These are phyloP conservation scores for Kalmanozyma brasiliensis DNA, from an alignment of 1,284 basidiomycete species.

Conservation along the genomic window DNA sequence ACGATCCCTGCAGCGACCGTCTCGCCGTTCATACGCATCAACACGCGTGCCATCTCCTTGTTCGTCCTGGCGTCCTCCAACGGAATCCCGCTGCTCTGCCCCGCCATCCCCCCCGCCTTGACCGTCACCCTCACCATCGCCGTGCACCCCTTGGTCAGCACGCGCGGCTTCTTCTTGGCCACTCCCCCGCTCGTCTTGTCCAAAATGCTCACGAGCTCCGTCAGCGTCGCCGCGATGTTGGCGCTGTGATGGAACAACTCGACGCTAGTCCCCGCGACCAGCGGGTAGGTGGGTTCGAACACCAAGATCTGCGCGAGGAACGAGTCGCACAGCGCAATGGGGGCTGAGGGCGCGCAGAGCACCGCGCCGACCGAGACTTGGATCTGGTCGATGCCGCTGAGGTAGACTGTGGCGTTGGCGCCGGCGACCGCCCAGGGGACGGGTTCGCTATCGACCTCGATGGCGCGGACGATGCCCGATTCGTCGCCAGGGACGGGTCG, in stretches of 20 bases:
- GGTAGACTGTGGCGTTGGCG: conserved; percentile 84
- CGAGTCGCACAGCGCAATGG: conserved; percentile 78
- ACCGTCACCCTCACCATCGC: conserved; percentile 81
- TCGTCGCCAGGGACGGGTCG: conserved; percentile 92
- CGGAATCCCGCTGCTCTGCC: conserved; percentile 52
- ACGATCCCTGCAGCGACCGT: conserved; percentile 87
- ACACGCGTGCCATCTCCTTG: conserved; percentile 94
- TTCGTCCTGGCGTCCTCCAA: conserved; percentile 84
- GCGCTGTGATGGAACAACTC: conserved; percentile 89
- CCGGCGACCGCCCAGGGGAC: conserved; percentile 91
- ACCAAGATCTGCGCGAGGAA: conserved; percentile 91
- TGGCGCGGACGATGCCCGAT: conserved; percentile 79
- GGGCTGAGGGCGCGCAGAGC: conserved; percentile 77
- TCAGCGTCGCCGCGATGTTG: conserved; percentile 87
- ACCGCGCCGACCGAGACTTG: conserved; percentile 87
- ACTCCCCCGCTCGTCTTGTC: conserved; percentile 82
- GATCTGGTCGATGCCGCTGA: conserved; percentile 85
- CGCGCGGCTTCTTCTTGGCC: conserved; percentile 79
- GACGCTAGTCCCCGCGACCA: conserved; percentile 86
- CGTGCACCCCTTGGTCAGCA: conserved; percentile 82
- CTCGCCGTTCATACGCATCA: conserved; percentile 88
- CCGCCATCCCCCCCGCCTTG: conserved; percentile 42
- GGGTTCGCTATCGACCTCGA: conserved; percentile 82
- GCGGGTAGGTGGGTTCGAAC: conserved; percentile 90
- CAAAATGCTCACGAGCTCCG: conserved; percentile 79